Conservation (phyloP, 2,329 filamentous ascomycete genomes). For the Calonectria ilicicola region DNA sequence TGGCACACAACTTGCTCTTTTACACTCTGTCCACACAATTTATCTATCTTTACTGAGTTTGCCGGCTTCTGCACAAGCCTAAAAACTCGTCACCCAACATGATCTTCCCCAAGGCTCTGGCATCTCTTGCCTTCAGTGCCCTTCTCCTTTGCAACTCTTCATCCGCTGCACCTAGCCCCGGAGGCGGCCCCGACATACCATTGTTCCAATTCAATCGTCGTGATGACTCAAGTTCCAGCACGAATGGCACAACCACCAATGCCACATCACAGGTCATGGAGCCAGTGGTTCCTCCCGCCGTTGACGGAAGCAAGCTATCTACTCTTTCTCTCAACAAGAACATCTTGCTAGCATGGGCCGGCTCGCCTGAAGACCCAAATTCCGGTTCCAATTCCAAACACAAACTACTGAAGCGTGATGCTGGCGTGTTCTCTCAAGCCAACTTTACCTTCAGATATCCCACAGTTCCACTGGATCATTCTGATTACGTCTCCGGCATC, state of each 20-base stretch:
- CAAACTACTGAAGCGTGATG: slow-evolving; percentile 25
- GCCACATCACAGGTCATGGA: slow-evolving; percentile 22
- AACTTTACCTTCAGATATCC: slow-evolving; percentile 30
- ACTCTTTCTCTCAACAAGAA: slow-evolving; percentile 5
- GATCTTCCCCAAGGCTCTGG: not conserved
- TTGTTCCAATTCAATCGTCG: not conserved
- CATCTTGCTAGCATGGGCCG: slow-evolving; percentile 25
- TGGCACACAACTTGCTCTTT: not conserved
- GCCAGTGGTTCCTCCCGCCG: slow-evolving; percentile 24
- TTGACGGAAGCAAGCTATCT: slow-evolving; percentile 11
- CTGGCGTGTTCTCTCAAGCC: slow-evolving; percentile 14
- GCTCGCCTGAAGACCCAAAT: not conserved
- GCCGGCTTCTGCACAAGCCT: not conserved
- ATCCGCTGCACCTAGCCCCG: not conserved
- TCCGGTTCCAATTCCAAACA: not conserved
- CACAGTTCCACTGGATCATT: slow-evolving; percentile 26
- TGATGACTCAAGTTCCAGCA: not conserved
- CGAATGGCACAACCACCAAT: not conserved
- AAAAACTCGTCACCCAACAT: not conserved
- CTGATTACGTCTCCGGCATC: not conserved
- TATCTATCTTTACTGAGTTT: not conserved
- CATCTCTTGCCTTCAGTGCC: not conserved
- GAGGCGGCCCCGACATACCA: not conserved
- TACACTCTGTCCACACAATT: not conserved
- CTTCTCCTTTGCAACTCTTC: not conserved